Evolutionary conservation across 2,329 filamentous ascomycete species (phyloP).

Genomic region (Ascochyta rabiei): DNA sequence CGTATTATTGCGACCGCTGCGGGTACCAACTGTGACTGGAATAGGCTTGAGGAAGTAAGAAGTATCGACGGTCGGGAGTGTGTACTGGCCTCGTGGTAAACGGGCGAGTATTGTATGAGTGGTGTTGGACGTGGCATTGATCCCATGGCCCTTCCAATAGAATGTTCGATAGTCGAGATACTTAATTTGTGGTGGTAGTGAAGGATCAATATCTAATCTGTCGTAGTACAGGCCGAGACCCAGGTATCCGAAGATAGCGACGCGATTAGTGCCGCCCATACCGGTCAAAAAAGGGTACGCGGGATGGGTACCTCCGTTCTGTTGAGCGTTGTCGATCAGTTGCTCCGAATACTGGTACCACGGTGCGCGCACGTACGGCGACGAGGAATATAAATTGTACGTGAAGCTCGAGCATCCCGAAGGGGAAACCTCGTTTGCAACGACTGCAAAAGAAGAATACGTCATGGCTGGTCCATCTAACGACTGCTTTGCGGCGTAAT

Average conservation of each 20-base stretch:
- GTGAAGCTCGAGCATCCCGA: conserved; percentile 73
- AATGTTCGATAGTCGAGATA: conserved; percentile 66
- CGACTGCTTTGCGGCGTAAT: conserved; percentile 73
- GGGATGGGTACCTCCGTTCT: conserved; percentile 70
- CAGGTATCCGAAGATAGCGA: conserved; percentile 70
- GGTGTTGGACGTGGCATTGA: conserved; percentile 58
- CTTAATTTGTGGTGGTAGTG: conserved; percentile 65
- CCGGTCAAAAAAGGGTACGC: conserved; percentile 75
- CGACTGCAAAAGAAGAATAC: conserved; percentile 71
- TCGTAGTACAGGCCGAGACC: conserved; percentile 67
- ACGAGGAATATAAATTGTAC: conserved; percentile 67
- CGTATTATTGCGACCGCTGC: conserved; percentile 34
- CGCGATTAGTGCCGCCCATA: conserved; percentile 71
- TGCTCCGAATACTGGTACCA: conserved; percentile 77
- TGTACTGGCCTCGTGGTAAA: conserved; percentile 45
- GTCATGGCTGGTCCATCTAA: conserved; percentile 74
- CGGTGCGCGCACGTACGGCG: conserved; percentile 69
- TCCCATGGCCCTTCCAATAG: conserved; percentile 69
- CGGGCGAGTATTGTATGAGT: conserved; percentile 69
- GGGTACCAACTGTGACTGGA: conserved; percentile 61
- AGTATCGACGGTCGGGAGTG: conserved; percentile 60
- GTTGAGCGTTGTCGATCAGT: conserved; percentile 63
- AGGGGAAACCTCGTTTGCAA: conserved; percentile 68
- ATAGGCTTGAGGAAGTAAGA: conserved; percentile 62
- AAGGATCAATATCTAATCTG: conserved; percentile 67